Evolutionary conservation across 2,329 filamentous ascomycete genomes (phyloP), one percentile per base, ranked within the genome.

Genomic region (Karstenula rhodostoma): DNA sequence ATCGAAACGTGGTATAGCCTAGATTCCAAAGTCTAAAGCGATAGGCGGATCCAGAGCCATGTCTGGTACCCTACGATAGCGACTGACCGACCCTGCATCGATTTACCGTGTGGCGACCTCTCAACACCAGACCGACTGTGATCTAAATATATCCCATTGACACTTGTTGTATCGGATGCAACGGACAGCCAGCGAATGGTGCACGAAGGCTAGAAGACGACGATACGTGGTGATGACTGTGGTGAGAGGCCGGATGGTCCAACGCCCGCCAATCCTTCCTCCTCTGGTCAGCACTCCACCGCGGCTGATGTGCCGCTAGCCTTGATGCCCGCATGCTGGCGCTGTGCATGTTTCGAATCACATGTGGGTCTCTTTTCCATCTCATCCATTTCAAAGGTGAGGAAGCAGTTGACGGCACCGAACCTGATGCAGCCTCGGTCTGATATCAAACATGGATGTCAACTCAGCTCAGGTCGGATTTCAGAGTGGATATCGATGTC

Each of bases 131-230:
- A n/a, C 37, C 17, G 23, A 19, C 29, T 32, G 8, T 7, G 8
- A 22, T 54, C 35, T 54, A 54, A 43, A 54, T 19, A 32, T 43
- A 43, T 47, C 12, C 15, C 44, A 29, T n/a, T 3, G 23, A 47
- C 4, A 22, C 44, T 32, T 47, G 23, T 29, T 27, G 10, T 9
- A n/a, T 37, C 25, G 37, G 35, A 22, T 43, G 35, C 22, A 17
- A 44, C 23, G 42, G 50, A 22, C 37, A 44, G 50, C 35, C 37
- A 44, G 51, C 51, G 51, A 54, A 54, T 54, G 22, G 23, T n/a
- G 35, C 23, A n/a, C 22, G 22, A 6, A 52, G 22, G 33, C 50
- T 42, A 52, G 35, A 33, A 42, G 33, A 35, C 48, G 48, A 25
- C 33, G 22, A 52, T 12, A 52, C 49, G 33, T 12, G n/a, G 22